Conservation (phyloP, 768 basidiomycete genomes). For the Hericium alpestre region DNA sequence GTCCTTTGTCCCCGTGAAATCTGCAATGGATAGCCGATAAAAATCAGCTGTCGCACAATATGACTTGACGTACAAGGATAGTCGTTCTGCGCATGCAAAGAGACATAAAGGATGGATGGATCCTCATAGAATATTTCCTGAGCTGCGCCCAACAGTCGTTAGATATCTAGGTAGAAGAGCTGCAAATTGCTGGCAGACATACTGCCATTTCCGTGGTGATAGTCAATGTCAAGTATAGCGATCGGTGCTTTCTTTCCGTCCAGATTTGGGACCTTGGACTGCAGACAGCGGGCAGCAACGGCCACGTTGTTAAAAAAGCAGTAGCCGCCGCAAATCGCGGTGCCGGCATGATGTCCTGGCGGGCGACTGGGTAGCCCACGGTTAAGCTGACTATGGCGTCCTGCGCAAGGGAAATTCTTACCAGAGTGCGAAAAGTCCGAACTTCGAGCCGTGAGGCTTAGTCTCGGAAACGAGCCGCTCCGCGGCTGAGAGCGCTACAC, state of each 20-base stretch:
- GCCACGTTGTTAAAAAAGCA: conserved; percentile 25
- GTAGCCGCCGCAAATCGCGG: conserved; percentile 23
- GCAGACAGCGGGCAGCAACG: conserved; percentile 21
- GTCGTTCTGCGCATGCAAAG: conserved; percentile 21
- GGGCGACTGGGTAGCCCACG: conserved; percentile 15
- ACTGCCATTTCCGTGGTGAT: conserved; percentile 28
- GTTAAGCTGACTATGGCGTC: not conserved
- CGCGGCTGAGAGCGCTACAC: not conserved
- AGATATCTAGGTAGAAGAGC: not conserved
- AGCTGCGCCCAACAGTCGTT: conserved; percentile 7
- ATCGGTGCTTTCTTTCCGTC: not conserved
- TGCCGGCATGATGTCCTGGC: conserved; percentile 24
- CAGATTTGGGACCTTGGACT: not conserved
- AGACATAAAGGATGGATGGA: conserved; percentile 21
- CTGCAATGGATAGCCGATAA: conserved; percentile 5
- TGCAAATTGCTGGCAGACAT: not conserved
- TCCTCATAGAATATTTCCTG: conserved; percentile 24
- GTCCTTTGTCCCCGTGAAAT: conserved; percentile 20
- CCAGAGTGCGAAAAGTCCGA: conserved; percentile 17
- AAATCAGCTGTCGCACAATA: not conserved
- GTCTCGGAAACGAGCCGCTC: not conserved
- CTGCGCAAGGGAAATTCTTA: conserved; percentile 3
- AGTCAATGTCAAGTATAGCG: conserved; percentile 27
- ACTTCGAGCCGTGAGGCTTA: not conserved
- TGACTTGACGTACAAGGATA: conserved; percentile 20